A percentile compares a stretch with the other conserved stretches of the same genome.
Evolutionary conservation across 2,329 filamentous ascomycete genomes (phyloP).

Genomic region (Exophiala sp.): DNA sequence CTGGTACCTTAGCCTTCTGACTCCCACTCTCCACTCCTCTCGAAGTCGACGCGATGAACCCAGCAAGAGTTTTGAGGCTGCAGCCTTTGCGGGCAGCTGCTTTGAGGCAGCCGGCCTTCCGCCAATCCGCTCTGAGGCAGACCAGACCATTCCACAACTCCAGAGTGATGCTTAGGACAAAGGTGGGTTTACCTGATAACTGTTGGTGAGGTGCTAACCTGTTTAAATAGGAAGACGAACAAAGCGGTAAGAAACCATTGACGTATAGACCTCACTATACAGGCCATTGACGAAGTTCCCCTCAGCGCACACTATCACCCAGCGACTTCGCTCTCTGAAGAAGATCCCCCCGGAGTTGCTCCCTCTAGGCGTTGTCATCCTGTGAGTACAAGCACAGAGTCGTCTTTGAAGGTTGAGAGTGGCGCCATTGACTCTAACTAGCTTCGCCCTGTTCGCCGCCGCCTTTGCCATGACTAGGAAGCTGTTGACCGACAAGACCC

Average conservation of each 20-base stretch:
- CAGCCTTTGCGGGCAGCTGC: constrained; percentile 27
- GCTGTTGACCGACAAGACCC: constrained; percentile 81
- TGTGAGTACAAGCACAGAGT: constrained; percentile 49
- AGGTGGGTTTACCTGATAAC: constrained; percentile 17
- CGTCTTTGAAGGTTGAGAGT: not conserved
- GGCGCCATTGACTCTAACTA: constrained; percentile 30
- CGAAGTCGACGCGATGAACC: constrained; percentile 19
- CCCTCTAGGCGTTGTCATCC: constrained; percentile 84
- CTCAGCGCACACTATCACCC: constrained; percentile 89
- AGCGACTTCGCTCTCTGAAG: constrained; percentile 84
- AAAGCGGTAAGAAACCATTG: constrained; percentile 49
- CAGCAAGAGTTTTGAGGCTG: constrained; percentile 25
- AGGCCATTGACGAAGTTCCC: not conserved
- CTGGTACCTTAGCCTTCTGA: constrained; percentile 2
- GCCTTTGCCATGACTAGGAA: constrained; percentile 77
- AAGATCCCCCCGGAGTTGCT: constrained; percentile 89
- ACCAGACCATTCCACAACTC: constrained; percentile 26
- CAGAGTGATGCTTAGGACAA: constrained; percentile 22
- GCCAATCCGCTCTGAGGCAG: constrained; percentile 25
- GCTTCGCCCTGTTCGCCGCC: constrained; percentile 67
- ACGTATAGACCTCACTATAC: not conserved
- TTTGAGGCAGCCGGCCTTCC: constrained; percentile 22
- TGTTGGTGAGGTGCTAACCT: constrained; percentile 5
- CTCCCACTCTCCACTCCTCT: constrained; percentile 24
- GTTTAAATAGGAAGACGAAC: constrained; percentile 53